These are phyloP conservation scores for Geranomyces variabilis DNA, from an alignment of 192 early-diverging fungal species.

Conservation along the genomic window DNA sequence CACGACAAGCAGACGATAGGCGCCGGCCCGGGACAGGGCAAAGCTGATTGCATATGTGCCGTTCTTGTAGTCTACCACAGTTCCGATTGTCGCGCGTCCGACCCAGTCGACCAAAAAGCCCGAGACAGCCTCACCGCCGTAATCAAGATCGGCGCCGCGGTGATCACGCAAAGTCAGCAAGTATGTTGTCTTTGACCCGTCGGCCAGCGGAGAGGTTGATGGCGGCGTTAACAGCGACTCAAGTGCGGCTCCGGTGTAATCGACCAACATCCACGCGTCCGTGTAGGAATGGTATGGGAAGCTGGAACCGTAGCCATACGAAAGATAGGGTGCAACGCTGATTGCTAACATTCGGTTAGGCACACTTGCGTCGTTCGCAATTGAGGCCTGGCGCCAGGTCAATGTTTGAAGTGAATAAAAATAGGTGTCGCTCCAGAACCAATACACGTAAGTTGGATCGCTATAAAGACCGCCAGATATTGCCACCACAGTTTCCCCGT, in stretches of 20 bases:
- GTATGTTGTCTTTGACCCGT: background rate
- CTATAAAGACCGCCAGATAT: background rate
- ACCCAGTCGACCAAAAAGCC: background rate
- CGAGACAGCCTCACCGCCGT: background rate
- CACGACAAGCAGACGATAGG: background rate
- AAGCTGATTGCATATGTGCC: constrained; percentile 3
- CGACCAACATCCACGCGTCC: constrained; percentile 2
- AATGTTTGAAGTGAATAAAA: background rate
- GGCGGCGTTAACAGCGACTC: background rate
- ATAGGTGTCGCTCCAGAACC: constrained; percentile 1
- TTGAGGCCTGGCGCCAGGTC: background rate
- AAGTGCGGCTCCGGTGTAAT: background rate
- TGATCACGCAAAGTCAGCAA: background rate
- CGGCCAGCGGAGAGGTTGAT: background rate
- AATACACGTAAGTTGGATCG: constrained; percentile 9
- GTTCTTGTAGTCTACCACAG: background rate
- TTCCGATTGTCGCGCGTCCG: background rate
- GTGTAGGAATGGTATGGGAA: background rate
- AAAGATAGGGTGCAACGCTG: background rate
- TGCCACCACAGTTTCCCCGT: background rate
- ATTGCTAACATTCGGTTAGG: background rate
- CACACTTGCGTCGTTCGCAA: background rate
- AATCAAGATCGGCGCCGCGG: background rate
- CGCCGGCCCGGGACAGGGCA: background rate
- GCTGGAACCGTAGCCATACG: background rate